phyloP scores from a whole-genome alignment of 139 green algal genomes.

The Auxenochlorella protothecoides region DNA sequence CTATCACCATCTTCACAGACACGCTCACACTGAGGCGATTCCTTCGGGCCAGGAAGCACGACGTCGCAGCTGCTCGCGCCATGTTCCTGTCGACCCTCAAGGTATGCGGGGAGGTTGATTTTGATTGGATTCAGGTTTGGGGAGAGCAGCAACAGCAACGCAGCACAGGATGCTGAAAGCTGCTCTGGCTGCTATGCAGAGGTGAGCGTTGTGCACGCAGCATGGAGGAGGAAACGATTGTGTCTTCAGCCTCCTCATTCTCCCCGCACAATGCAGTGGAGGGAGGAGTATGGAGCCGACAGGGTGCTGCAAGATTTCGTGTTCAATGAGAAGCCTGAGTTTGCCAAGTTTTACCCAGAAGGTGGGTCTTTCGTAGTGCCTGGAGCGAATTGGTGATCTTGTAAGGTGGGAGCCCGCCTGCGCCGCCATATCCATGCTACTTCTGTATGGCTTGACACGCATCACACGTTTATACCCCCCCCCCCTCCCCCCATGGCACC shows the following conservation, averaged over 20 bases:
- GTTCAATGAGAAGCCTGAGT: conserved; percentile 72
- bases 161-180: no score
- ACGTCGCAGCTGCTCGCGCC: conserved; percentile 31
- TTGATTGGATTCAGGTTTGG: no score
- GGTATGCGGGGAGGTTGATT: conserved; percentile 28
- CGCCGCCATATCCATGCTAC: no score
- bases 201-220: no score
- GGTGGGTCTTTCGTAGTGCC: conserved; percentile 12
- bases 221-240: no score
- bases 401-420: no score
- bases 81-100: conserved; percentile 32
- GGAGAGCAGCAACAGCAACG: no score
- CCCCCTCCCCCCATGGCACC: not conserved
- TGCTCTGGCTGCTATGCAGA: no score
- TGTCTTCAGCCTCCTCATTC: conserved; percentile 12
- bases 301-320: conserved; percentile 64
- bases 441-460: no score
- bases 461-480: not conserved
- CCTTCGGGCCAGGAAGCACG: conserved; percentile 40
- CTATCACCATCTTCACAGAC: not conserved
- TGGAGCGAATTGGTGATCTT: conserved; percentile 27
- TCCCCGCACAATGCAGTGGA: not conserved
- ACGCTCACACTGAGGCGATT: conserved; percentile 31
- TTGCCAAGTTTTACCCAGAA: conserved; percentile 70
- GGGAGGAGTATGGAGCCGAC: no score